phyloP scores from a whole-genome alignment of 768 basidiomycete genomes.

The Tephrocybe sp. region DNA sequence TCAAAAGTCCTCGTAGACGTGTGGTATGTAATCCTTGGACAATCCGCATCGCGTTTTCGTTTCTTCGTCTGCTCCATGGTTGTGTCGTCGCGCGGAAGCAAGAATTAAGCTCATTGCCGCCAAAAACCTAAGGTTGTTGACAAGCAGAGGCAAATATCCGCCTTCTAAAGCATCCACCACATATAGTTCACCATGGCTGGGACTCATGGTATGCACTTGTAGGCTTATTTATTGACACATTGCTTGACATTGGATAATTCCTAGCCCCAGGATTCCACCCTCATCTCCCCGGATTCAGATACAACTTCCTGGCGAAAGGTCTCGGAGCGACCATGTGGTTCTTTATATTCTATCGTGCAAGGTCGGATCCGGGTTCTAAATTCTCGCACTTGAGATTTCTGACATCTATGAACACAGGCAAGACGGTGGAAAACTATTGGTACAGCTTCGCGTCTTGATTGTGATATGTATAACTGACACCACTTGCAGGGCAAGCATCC shows the following conservation, averaged over 20 bases:
- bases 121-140: constrained; percentile 15
- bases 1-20: constrained; percentile 46
- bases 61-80: constrained; percentile 41
- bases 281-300: constrained; percentile 75
- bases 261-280: constrained; percentile 83
- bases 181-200: constrained; percentile 47
- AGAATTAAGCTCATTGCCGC: constrained; percentile 7
- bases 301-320: constrained; percentile 79
- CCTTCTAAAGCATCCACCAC: constrained; percentile 18
- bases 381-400: not conserved
- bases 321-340: constrained; percentile 97
- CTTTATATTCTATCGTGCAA: constrained; percentile 95
- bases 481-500: constrained; percentile 50
- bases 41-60: constrained; percentile 40
- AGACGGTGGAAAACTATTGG: constrained; percentile 75
- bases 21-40: constrained; percentile 46
- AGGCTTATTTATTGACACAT: not conserved
- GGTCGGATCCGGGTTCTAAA: constrained; percentile 52
- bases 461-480: not conserved
- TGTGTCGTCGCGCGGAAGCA: constrained; percentile 14
- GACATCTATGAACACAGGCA: constrained; percentile 42
- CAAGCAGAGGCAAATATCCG: constrained; percentile 37
- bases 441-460: constrained; percentile 30
- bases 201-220: constrained; percentile 31
- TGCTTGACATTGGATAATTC: constrained; percentile 8